Percentiles rank a stretch among this genome's conserved stretches.
These are phyloP conservation scores for Ustilago xerochloae DNA, from an alignment of 1,284 basidiomycete genomes.

Conservation along the genomic window DNA sequence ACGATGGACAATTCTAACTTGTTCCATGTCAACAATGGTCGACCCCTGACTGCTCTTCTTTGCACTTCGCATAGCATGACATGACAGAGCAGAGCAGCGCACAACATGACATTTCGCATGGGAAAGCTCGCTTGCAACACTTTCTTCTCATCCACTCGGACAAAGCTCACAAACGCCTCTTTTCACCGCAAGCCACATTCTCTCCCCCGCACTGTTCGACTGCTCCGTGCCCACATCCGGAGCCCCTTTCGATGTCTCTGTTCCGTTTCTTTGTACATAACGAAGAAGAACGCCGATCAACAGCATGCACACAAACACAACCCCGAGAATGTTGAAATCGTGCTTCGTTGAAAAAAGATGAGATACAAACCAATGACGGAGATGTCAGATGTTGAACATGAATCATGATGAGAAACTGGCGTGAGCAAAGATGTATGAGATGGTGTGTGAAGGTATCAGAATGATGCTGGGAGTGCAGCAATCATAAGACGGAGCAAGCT, in stretches of 20 bases:
- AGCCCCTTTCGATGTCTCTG: no score
- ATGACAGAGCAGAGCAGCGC: background rate
- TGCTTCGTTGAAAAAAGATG: background rate
- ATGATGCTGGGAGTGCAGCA: no score
- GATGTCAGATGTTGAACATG: background rate
- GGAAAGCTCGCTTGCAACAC: background rate
- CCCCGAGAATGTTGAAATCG: background rate
- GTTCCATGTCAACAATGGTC: background rate
- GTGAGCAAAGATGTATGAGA: background rate
- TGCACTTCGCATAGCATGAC: conserved; percentile 13
- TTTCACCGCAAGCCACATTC: background rate
- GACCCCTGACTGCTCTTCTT: conserved; percentile 9
- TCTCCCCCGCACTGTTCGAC: background rate
- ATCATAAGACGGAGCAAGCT: no score
- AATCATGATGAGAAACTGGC: background rate
- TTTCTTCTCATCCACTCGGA: conserved; percentile 9
- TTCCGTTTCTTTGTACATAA: background rate
- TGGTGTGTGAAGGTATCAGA: background rate
- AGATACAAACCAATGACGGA: conserved; percentile 17
- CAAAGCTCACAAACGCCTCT: background rate
- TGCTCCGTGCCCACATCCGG: background rate
- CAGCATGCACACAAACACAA: no score
- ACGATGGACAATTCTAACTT: background rate
- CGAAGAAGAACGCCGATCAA: no score
- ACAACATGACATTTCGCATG: background rate